phyloP scores from a whole-genome alignment of 2,329 filamentous ascomycete genomes.

The Aspergillus persii region DNA sequence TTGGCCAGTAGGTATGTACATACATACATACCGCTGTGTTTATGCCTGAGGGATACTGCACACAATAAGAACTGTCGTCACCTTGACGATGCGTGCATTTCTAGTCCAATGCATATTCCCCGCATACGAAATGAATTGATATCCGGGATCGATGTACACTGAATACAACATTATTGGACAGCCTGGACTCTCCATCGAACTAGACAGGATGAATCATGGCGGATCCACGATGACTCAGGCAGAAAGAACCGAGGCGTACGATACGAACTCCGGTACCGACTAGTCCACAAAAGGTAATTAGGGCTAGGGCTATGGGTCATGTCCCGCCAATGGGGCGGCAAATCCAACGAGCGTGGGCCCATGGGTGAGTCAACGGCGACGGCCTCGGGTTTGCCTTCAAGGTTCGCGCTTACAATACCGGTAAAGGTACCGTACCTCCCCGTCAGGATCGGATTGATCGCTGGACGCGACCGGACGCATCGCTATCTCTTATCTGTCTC shows the following conservation, averaged over 20 bases:
- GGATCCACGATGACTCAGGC: neutral
- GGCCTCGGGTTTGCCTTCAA: neutral
- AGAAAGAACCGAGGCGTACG: neutral
- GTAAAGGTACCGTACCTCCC: neutral
- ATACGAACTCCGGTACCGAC: neutral
- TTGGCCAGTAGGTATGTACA: too few relatives aligned
- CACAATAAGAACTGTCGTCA: too few relatives aligned
- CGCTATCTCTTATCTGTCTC: conserved; percentile 1
- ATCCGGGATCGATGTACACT: too few relatives aligned
- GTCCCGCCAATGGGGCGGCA: neutral
- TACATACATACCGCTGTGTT: too few relatives aligned
- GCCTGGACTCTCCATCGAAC: too few relatives aligned
- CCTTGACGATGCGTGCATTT: too few relatives aligned
- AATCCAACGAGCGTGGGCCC: neutral
- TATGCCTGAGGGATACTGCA: too few relatives aligned
- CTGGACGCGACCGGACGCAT: neutral
- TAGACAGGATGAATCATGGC: neutral
- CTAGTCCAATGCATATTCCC: too few relatives aligned
- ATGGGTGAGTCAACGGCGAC: neutral
- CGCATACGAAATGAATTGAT: too few relatives aligned
- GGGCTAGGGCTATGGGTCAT: neutral
- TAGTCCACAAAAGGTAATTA: neutral
- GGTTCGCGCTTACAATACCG: neutral
- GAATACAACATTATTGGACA: too few relatives aligned
- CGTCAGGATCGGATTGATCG: neutral